These are phyloP conservation scores for Smittium culicis DNA, from an alignment of 371 early-diverging fungal genomes.

Conservation along the genomic window DNA sequence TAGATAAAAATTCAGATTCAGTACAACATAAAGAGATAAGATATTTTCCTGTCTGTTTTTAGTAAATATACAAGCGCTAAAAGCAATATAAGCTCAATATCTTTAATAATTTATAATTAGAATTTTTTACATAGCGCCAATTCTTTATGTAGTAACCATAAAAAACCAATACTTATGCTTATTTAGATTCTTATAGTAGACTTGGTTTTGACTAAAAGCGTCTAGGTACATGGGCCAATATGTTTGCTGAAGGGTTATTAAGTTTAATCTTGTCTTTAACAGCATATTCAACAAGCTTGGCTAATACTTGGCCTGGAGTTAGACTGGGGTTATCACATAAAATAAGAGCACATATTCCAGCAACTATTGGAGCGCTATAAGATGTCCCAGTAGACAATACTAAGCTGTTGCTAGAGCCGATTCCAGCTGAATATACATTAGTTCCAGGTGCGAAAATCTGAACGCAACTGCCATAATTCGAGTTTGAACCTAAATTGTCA, in stretches of 20 bases:
- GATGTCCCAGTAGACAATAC: slow-evolving; percentile 6
- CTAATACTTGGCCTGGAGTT: not conserved
- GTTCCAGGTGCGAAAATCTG: slow-evolving; percentile 93
- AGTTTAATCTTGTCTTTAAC: not conserved
- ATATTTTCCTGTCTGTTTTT: not conserved
- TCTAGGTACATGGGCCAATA: not conserved
- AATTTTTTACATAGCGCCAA: too few species aligned
- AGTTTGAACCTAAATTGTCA: slow-evolving; percentile 81
- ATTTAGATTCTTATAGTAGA: not conserved
- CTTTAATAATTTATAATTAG: too few species aligned
- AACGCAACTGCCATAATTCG: slow-evolving; percentile 83
- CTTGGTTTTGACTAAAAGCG: not conserved
- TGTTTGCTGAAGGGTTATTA: not conserved
- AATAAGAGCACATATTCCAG: slow-evolving; percentile 9
- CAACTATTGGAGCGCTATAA: not conserved
- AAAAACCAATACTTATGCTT: too few species aligned
- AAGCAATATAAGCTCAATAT: not conserved
- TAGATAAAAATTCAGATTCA: too few species aligned
- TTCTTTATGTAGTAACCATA: too few species aligned
- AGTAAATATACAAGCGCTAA: not conserved
- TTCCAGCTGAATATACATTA: slow-evolving; percentile 82
- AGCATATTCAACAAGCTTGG: not conserved
- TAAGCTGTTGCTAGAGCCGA: slow-evolving; percentile 49
- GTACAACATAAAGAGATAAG: too few species aligned
- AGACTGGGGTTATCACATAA: not conserved